phyloP scores from a whole-genome alignment of 179 eudicot species.

The Patellifolia procumbens region DNA sequence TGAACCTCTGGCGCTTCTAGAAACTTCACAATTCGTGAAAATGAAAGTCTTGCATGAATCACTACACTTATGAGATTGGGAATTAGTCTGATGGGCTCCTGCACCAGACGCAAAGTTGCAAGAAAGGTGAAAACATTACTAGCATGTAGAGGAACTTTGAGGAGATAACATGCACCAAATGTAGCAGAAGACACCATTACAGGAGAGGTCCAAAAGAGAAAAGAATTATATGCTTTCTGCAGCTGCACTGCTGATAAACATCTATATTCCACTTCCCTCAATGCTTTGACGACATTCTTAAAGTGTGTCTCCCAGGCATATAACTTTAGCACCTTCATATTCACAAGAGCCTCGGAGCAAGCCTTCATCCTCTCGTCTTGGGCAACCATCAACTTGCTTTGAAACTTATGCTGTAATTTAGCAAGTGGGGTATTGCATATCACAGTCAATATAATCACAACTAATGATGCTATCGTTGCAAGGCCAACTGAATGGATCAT shows the following conservation, averaged over 20 bases:
- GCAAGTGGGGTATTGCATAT: conserved; percentile 6
- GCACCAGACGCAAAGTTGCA: conserved; percentile 6
- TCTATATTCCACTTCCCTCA: conserved; percentile 11
- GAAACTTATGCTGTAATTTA: conserved; percentile 10
- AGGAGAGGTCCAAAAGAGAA: conserved; percentile 10
- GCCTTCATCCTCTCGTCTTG: conserved; percentile 8
- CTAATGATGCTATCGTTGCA: conserved; percentile 9
- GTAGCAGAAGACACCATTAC: conserved; percentile 1
- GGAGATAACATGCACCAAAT: conserved; percentile 12
- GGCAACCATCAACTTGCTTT: conserved; percentile 1
- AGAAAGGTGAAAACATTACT: conserved; percentile 8
- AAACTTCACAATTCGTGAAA: conserved; percentile 7
- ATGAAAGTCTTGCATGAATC: conserved; percentile 13
- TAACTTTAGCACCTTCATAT: conserved; percentile 14
- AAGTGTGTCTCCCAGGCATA: conserved; percentile 8
- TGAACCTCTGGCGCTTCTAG: conserved; percentile 9
- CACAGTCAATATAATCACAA: not conserved
- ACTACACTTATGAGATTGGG: conserved; percentile 7
- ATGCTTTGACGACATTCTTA: not conserved
- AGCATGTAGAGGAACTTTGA: not conserved
- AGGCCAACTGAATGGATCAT: not conserved
- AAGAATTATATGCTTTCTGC: not conserved
- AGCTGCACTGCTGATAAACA: not conserved
- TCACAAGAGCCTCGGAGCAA: conserved; percentile 16
- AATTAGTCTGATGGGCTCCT: conserved; percentile 1